Conservation (phyloP, 1,139 yeast genomes). For the Debaryomyces coudertii region DNA sequence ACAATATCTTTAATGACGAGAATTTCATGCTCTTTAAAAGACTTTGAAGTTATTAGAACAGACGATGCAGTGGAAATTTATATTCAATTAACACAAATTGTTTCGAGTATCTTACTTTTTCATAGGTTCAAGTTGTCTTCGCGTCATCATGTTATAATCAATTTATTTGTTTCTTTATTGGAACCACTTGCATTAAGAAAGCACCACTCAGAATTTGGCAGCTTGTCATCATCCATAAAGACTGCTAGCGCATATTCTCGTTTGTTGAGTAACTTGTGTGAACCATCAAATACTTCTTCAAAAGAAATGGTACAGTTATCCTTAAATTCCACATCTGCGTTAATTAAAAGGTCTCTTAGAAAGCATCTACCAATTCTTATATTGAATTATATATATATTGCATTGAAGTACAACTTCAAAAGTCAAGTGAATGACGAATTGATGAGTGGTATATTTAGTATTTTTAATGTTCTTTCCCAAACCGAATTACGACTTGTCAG, state of each 20-base stretch:
- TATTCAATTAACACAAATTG: slow-evolving; percentile 40
- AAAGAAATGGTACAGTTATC: slow-evolving; percentile 28
- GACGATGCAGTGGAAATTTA: slow-evolving; percentile 30
- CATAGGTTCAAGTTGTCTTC: slow-evolving; percentile 72
- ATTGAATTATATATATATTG: slow-evolving; percentile 53
- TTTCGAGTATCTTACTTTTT: slow-evolving; percentile 61
- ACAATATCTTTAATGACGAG: slow-evolving; percentile 41
- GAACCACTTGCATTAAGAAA: slow-evolving; percentile 40
- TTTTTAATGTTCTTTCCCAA: slow-evolving; percentile 71
- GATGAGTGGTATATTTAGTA: slow-evolving; percentile 57
- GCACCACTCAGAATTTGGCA: background rate
- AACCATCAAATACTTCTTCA: slow-evolving; percentile 48
- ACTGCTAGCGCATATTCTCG: slow-evolving; percentile 58
- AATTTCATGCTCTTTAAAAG: slow-evolving; percentile 17
- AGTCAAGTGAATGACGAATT: slow-evolving; percentile 54
- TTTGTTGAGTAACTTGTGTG: slow-evolving; percentile 69
- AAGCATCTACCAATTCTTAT: slow-evolving; percentile 66
- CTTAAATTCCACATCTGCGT: slow-evolving; percentile 58
- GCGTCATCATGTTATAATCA: slow-evolving; percentile 69
- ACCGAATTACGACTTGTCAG: slow-evolving; percentile 68
- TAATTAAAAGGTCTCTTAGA: slow-evolving; percentile 62
- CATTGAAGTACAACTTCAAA: slow-evolving; percentile 55
- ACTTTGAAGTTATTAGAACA: slow-evolving; percentile 9
- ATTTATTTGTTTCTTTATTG: slow-evolving; percentile 52
- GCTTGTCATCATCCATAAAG: slow-evolving; percentile 13